These are phyloP conservation scores for Vigna nakashimae DNA, from an alignment of 306 rosid genomes.

Conservation along the genomic window DNA sequence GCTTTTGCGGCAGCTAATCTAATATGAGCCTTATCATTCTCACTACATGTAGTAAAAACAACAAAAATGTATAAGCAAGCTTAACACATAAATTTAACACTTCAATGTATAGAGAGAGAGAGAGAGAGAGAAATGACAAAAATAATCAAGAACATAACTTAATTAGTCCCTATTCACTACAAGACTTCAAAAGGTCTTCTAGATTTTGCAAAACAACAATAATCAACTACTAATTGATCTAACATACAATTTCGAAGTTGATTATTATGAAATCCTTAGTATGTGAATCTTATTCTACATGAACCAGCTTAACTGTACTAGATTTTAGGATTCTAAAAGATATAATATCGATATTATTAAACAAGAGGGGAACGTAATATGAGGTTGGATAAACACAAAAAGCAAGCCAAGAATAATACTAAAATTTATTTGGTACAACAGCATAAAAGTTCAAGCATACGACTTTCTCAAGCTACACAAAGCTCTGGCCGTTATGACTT, in stretches of 20 bases:
- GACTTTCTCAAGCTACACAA: not conserved
- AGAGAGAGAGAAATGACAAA: not conserved
- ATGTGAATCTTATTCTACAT: not conserved
- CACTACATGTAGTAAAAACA: constrained; percentile 54
- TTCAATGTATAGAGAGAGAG: not conserved
- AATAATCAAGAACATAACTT: constrained; percentile 11
- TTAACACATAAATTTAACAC: not conserved
- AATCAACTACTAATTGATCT: constrained; percentile 4
- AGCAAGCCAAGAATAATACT: not conserved
- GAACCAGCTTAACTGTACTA: constrained; percentile 37
- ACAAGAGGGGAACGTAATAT: not conserved
- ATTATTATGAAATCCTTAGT: constrained; percentile 17
- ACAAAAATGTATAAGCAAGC: constrained; percentile 30
- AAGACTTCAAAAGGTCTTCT: not conserved
- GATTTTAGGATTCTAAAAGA: constrained; percentile 14
- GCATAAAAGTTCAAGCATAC: not conserved
- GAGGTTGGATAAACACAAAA: not conserved
- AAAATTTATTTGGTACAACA: not conserved
- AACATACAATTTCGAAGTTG: constrained; percentile 9
- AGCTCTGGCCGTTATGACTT: constrained; percentile 6
- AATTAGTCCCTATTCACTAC: not conserved
- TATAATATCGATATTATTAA: constrained; percentile 11
- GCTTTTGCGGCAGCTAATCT: constrained; percentile 90
- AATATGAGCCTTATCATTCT: constrained; percentile 59
- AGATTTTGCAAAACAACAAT: not conserved